These are phyloP conservation scores for Saitozyma podzolica DNA, from an alignment of 768 basidiomycete species.

Conservation along the genomic window DNA sequence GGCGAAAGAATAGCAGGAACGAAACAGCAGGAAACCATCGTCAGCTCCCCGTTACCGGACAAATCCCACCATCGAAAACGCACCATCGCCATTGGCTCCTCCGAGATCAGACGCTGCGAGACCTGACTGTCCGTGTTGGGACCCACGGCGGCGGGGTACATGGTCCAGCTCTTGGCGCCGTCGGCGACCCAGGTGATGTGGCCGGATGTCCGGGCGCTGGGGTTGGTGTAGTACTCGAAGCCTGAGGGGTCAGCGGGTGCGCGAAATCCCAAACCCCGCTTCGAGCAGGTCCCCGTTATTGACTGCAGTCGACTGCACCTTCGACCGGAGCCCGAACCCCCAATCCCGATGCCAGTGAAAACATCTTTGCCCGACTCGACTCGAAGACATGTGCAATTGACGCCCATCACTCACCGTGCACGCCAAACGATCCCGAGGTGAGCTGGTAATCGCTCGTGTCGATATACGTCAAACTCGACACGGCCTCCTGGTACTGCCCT, in stretches of 20 bases:
- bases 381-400: slow-evolving; percentile 18
- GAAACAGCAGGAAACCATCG: background rate
- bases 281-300: too few relatives aligned
- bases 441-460: slow-evolving; percentile 19
- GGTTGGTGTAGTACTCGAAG: slow-evolving; percentile 78
- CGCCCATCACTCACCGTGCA: slow-evolving; percentile 27
- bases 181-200: slow-evolving; percentile 82
- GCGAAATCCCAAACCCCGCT: too few relatives aligned
- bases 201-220: slow-evolving; percentile 64
- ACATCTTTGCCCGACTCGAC: background rate
- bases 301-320: too few relatives aligned
- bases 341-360: background rate
- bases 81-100: slow-evolving; percentile 81
- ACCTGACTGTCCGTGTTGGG: slow-evolving; percentile 65
- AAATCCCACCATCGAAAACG: slow-evolving; percentile 1
- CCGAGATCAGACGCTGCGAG: slow-evolving; percentile 67
- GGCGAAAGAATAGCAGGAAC: background rate
- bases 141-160: slow-evolving; percentile 67
- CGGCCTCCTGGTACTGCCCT: slow-evolving; percentile 54
- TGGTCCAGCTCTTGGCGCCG: slow-evolving; percentile 69
- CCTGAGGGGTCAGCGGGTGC: slow-evolving; percentile 60
- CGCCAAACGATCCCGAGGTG: slow-evolving; percentile 15
- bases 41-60: background rate
- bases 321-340: too few relatives aligned
- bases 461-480: slow-evolving; percentile 30